Evolutionary conservation across 2,329 filamentous ascomycete genomes (phyloP).

Genomic region (Didymella segeticola): DNA sequence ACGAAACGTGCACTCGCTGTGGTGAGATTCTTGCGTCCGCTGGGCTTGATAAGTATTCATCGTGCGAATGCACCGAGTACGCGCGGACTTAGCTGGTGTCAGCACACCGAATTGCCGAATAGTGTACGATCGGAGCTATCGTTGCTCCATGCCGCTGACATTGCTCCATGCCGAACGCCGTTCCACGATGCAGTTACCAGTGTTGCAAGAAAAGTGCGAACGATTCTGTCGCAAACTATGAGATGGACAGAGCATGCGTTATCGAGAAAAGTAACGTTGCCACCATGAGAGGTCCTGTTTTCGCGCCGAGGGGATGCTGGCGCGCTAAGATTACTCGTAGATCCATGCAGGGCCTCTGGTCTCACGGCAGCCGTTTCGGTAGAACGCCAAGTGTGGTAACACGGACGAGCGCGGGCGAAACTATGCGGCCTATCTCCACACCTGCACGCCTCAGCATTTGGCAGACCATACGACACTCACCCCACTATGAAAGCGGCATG

Average conservation of each 20-base stretch:
- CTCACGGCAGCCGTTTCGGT: constrained; percentile 4
- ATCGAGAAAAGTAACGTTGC: neutral
- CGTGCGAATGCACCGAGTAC: constrained; percentile 16
- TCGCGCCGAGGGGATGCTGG: constrained; percentile 1
- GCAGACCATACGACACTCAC: constrained; percentile 33
- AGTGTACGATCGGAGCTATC: too few relatives aligned
- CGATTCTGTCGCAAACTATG: neutral
- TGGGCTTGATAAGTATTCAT: constrained; percentile 14
- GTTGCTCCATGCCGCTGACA: constrained; percentile 3
- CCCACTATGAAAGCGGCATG: constrained; percentile 44
- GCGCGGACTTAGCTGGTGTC: constrained; percentile 27
- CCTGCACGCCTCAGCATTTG: constrained; percentile 27
- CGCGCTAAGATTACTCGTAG: constrained; percentile 1
- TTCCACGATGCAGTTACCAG: neutral
- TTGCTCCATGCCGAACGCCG: constrained; percentile 3
- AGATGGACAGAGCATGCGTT: neutral
- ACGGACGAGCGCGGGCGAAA: constrained; percentile 44
- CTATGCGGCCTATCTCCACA: constrained; percentile 24
- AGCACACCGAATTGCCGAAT: constrained; percentile 19
- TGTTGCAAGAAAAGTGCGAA: neutral
- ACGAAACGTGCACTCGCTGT: neutral
- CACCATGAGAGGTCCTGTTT: neutral
- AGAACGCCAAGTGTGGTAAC: constrained; percentile 2
- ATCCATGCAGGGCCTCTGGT: constrained; percentile 6
- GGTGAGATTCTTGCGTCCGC: constrained; percentile 3